Base-by-base conservation (phyloP, 352 stramenopile species). In the Phytophthora agathidicida region DNA sequence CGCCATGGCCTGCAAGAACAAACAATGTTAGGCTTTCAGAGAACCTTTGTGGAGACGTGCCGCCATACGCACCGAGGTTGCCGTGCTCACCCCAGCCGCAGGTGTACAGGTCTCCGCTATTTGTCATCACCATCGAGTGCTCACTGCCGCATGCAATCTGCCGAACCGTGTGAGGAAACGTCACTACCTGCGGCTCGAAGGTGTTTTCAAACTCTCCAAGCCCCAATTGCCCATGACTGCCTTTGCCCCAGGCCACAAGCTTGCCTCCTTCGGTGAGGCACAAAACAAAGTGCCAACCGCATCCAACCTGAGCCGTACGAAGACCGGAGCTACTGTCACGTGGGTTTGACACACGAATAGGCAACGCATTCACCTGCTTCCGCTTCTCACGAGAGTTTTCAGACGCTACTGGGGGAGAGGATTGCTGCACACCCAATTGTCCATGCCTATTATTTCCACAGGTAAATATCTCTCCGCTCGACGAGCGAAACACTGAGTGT, bases 31-130 rank as follows among this genome's bases (percentile, higher is more conserved):
- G 22, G 19, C 37, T 36, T n/a, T 14, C 22, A 16, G 11, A 16
- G 13, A 20, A 42, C 19, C 14, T 57, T 14, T 20, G 6, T 5
- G 3, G 33, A 47, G 17, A 44, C 8, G 13, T 7, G 38, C 19
- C 14, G 26, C 38, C 2, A 28, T 26, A 75, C 70, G 14, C 68
- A 93, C 86, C 86, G 0, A 95, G 71, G 35, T 95, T 95, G 33
- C 86, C 86, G 50, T 95, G 86, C 53, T 95, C 86, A 31, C 82
- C 82, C 86, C 86, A 95, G 3, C 86, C 86, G 47, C 83, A 91
- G 2, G 83, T 86, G 48, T 86, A 93, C 5, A 95, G 47, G n/a
- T 80, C 65, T 11, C 83, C 82, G 24, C 27, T 45, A 8, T 55
- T 44, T 10, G 74, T 88, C 28, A 82, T 60, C 0, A 91, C 74